These are phyloP conservation scores for Stygiomarasmius scandens DNA, from an alignment of 1,284 basidiomycete genomes.

Conservation along the genomic window DNA sequence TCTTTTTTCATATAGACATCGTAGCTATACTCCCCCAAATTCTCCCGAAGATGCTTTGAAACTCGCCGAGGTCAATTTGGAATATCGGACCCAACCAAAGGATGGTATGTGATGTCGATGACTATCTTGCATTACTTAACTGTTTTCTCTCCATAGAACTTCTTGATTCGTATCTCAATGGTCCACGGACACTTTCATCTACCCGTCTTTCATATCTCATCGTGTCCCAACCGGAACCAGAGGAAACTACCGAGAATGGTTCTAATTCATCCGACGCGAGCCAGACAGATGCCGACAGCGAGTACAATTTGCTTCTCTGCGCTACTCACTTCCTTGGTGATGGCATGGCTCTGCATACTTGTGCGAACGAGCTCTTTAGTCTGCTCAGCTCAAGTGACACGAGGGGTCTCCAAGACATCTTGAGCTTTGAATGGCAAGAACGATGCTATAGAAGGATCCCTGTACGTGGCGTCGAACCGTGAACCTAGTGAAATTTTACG, in stretches of 20 bases:
- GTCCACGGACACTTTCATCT: constrained; percentile 71
- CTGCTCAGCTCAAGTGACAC: constrained; percentile 47
- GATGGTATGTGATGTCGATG: too few relatives aligned
- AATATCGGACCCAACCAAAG: constrained; percentile 53
- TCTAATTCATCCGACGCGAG: neutral
- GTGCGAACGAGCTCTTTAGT: constrained; percentile 72
- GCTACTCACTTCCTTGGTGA: constrained; percentile 78
- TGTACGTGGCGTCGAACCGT: neutral
- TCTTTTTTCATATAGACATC: too few relatives aligned
- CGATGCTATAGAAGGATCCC: constrained; percentile 33
- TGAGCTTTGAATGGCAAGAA: constrained; percentile 51
- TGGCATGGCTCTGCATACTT: constrained; percentile 77
- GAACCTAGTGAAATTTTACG: neutral
- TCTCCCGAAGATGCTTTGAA: constrained; percentile 47
- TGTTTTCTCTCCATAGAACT: constrained; percentile 45
- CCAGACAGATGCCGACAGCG: constrained; percentile 3
- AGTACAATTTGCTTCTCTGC: constrained; percentile 64
- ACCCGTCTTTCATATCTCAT: constrained; percentile 72
- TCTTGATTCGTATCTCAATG: constrained; percentile 72
- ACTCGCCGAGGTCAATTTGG: constrained; percentile 51
- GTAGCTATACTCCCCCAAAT: constrained; percentile 52
- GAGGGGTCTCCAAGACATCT: constrained; percentile 41
- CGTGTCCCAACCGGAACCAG: constrained; percentile 41
- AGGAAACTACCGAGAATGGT: constrained; percentile 5
- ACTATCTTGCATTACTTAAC: neutral